These are phyloP conservation scores for Alternaria sp. DNA, from an alignment of 2,329 filamentous ascomycete genomes.

Conservation along the genomic window DNA sequence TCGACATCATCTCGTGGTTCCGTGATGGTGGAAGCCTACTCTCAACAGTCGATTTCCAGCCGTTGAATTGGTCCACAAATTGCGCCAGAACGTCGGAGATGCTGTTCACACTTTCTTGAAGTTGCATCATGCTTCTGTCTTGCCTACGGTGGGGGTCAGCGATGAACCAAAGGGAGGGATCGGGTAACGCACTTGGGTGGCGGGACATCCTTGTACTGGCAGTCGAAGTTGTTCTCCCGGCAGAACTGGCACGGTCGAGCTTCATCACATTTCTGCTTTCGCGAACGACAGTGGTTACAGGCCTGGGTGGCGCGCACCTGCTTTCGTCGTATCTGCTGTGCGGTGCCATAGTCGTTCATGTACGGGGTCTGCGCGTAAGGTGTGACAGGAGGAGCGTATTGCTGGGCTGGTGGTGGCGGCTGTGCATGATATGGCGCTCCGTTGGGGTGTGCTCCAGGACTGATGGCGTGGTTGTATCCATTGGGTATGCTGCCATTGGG, in stretches of 20 bases:
- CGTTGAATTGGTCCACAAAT: constrained; percentile 43
- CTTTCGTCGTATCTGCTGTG: constrained; percentile 42
- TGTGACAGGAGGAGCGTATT: constrained; percentile 40
- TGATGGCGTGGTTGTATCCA: constrained; percentile 44
- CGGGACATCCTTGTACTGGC: constrained; percentile 89
- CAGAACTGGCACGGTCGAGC: constrained; percentile 65
- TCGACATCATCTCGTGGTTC: constrained; percentile 27
- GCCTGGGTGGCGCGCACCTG: constrained; percentile 64
- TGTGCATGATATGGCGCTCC: constrained; percentile 44
- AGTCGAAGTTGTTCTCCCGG: constrained; percentile 82
- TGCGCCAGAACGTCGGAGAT: constrained; percentile 42
- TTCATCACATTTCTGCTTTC: constrained; percentile 55
- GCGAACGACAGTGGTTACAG: constrained; percentile 63
- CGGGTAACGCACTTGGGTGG: constrained; percentile 78
- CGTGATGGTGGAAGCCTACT: constrained; percentile 33
- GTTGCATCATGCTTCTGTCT: constrained; percentile 61
- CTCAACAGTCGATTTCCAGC: constrained; percentile 46
- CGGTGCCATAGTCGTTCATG: constrained; percentile 39
- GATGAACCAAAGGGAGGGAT: not conserved
- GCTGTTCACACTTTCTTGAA: constrained; percentile 55
- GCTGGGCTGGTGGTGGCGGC: constrained; percentile 37
- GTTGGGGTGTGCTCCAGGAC: constrained; percentile 35
- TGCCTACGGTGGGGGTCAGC: constrained; percentile 45
- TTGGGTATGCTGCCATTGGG: constrained; percentile 44
- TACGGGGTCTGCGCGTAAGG: constrained; percentile 39